Evolutionary conservation across 805 yeast species (phyloP).

Genomic region (Kodamaea nitidulidarum): DNA sequence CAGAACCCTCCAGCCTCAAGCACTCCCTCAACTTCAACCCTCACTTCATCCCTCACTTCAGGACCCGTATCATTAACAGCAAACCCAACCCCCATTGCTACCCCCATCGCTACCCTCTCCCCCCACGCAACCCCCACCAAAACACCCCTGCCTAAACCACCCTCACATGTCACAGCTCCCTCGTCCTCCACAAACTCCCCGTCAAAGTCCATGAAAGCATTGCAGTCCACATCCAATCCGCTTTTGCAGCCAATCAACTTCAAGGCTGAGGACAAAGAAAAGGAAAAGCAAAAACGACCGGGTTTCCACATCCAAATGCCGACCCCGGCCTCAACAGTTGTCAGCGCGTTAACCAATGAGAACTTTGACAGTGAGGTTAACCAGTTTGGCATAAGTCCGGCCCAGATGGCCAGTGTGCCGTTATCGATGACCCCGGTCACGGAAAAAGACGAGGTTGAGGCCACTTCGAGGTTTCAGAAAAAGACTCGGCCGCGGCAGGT

Average conservation of each 20-base stretch:
- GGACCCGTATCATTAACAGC: no score
- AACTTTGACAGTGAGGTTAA: constrained; percentile 42
- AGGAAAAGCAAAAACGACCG: constrained; percentile 39
- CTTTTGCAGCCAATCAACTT: constrained; percentile 54
- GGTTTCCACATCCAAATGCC: constrained; percentile 73
- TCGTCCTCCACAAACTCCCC: constrained; percentile 31
- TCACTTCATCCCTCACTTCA: neutral
- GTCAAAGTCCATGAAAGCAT: constrained; percentile 47
- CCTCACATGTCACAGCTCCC: constrained; percentile 6
- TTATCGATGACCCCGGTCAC: constrained; percentile 79
- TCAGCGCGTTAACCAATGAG: constrained; percentile 37
- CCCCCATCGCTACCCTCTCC: neutral
- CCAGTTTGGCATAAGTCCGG: constrained; percentile 63
- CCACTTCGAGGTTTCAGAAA: constrained; percentile 1
- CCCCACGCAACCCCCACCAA: constrained; percentile 36
- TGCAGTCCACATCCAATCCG: constrained; percentile 42
- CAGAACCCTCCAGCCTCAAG: no score
- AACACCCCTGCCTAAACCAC: constrained; percentile 37
- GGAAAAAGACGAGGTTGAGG: constrained; percentile 40
- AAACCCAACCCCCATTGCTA: neutral
- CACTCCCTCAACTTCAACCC: neutral
- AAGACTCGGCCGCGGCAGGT: neutral
- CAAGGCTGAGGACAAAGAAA: constrained; percentile 20
- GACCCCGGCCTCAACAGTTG: constrained; percentile 47
- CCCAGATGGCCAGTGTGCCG: constrained; percentile 47